Percentiles rank a stretch among this genome's conserved stretches.
These are phyloP conservation scores for Fusarium nurragi DNA, from an alignment of 2,329 filamentous ascomycete species.

Conservation along the genomic window DNA sequence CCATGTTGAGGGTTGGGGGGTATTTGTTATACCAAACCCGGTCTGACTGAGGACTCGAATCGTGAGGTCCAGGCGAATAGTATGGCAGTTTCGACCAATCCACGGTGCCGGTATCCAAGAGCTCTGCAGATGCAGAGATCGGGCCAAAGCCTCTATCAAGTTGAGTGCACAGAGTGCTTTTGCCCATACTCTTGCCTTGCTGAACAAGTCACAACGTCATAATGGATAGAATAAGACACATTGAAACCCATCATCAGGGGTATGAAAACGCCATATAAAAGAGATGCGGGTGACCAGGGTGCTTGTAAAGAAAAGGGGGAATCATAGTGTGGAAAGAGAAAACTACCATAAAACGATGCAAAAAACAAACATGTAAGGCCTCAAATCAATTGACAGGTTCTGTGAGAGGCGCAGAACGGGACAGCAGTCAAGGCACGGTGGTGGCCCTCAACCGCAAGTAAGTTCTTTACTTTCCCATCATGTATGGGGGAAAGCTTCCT, in stretches of 20 bases:
- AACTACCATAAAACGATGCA: neutral
- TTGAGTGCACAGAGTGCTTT: neutral
- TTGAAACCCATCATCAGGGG: slow-evolving; percentile 2
- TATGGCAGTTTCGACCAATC: neutral
- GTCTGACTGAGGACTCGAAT: neutral
- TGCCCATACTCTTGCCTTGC: slow-evolving; percentile 12
- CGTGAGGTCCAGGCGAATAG: neutral
- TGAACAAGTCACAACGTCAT: slow-evolving; percentile 10
- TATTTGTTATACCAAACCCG: neutral
- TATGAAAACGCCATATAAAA: slow-evolving; percentile 21
- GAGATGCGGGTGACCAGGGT: slow-evolving; percentile 10
- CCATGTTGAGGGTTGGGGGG: neutral
- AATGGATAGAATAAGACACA: neutral
- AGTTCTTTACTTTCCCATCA: slow-evolving; percentile 1
- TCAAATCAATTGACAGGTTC: neutral
- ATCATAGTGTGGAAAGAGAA: slow-evolving; percentile 21
- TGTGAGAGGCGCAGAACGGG: neutral
- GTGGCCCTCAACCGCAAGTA: neutral
- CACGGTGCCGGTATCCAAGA: too few species aligned
- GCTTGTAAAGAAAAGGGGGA: slow-evolving; percentile 22
- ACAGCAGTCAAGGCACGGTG: too few species aligned
- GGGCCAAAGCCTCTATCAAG: neutral
- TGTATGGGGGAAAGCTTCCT: slow-evolving; percentile 37
- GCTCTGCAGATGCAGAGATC: neutral
- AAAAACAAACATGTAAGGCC: neutral